These are phyloP conservation scores for Fusarium sp. DNA, from an alignment of 2,329 filamentous ascomycete species.

Conservation along the genomic window DNA sequence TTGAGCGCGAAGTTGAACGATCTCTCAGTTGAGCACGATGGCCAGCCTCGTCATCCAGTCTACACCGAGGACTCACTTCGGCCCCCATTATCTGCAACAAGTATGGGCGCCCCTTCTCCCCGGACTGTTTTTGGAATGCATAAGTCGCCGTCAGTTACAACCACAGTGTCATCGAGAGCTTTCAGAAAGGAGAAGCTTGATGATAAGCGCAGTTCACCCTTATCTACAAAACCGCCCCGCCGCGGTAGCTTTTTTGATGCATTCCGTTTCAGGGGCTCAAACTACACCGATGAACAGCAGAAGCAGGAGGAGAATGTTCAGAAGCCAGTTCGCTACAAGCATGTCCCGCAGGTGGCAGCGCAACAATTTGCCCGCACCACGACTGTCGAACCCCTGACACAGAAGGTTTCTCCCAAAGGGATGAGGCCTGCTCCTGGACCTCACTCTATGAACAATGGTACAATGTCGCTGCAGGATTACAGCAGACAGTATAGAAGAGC, in stretches of 20 bases:
- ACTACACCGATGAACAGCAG: slow-evolving; percentile 39
- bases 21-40: slow-evolving; percentile 65
- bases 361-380: slow-evolving; percentile 67
- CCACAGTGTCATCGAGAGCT: slow-evolving; percentile 12
- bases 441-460: slow-evolving; percentile 39
- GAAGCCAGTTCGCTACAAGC: slow-evolving; percentile 54
- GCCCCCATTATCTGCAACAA: slow-evolving; percentile 20
- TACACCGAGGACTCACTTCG: slow-evolving; percentile 47
- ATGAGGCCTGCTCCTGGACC: slow-evolving; percentile 50
- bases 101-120: slow-evolving; percentile 23
- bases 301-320: slow-evolving; percentile 30
- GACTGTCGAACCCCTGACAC: slow-evolving; percentile 54
- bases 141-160: neutral
- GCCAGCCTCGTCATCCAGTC: slow-evolving; percentile 35
- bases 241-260: slow-evolving; percentile 42
- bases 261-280: slow-evolving; percentile 44
- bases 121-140: slow-evolving; percentile 13
- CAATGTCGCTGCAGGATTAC: slow-evolving; percentile 52
- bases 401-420: slow-evolving; percentile 57
- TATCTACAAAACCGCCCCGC: slow-evolving; percentile 25
- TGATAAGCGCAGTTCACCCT: slow-evolving; percentile 5
- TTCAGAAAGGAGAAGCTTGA: slow-evolving; percentile 24
- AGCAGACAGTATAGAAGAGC: slow-evolving; percentile 53
- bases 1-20: slow-evolving; percentile 64
- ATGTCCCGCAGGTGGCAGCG: slow-evolving; percentile 67